These are phyloP conservation scores for Imleria badia DNA, from an alignment of 768 basidiomycete genomes.

Conservation along the genomic window DNA sequence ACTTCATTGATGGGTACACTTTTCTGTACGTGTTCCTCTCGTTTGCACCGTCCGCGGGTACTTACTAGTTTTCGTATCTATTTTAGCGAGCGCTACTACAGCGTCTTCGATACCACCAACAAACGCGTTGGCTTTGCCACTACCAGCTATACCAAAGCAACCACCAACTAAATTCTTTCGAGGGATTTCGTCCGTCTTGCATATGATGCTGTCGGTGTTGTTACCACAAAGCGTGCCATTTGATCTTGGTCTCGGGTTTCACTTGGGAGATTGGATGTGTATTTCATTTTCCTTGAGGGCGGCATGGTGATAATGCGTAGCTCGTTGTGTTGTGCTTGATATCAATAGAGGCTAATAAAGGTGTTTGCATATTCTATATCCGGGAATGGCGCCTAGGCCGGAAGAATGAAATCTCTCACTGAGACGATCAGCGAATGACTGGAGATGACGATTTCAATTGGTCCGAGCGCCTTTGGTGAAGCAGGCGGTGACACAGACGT, in stretches of 20 bases:
- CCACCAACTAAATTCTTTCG: background rate
- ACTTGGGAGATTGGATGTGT: background rate
- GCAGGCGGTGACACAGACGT: background rate
- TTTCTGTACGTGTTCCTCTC: conserved; percentile 5
- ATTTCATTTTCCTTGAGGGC: too few relatives aligned
- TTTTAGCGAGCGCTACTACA: conserved; percentile 35
- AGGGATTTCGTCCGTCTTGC: background rate
- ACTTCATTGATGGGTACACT: conserved; percentile 26
- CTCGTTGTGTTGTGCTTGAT: background rate
- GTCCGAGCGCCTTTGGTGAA: too few relatives aligned
- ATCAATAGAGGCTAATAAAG: background rate
- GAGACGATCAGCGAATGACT: too few relatives aligned
- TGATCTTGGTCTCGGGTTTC: background rate
- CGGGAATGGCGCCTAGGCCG: too few relatives aligned
- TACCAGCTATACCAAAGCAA: background rate
- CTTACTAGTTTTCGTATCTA: background rate
- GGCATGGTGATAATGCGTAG: background rate
- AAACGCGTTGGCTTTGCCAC: conserved; percentile 7
- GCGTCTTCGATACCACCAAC: conserved; percentile 30
- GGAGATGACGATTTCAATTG: too few relatives aligned
- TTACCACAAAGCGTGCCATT: background rate
- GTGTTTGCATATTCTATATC: too few relatives aligned
- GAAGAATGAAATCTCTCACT: too few relatives aligned
- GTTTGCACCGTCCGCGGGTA: too few relatives aligned
- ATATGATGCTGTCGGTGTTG: background rate